A percentile compares a stretch with the other conserved stretches of the same genome.
phyloP scores from a whole-genome alignment of 2,329 filamentous ascomycete species.

The Cadophora sp. region DNA sequence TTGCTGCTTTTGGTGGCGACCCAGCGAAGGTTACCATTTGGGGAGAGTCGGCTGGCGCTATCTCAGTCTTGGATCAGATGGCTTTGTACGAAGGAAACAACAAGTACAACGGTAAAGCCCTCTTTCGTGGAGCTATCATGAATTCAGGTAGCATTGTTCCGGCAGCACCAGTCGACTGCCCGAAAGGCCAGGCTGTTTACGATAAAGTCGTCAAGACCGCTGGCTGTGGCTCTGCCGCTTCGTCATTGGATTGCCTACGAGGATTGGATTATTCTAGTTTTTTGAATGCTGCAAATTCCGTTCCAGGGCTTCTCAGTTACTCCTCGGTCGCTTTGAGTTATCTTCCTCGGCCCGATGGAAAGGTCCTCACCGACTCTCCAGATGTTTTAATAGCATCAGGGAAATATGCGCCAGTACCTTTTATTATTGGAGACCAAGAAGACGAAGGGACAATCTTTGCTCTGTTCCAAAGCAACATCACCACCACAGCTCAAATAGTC shows the following conservation, averaged over 20 bases:
- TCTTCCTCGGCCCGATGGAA: conserved; percentile 75
- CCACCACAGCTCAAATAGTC: conserved; percentile 62
- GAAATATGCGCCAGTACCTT: conserved; percentile 64
- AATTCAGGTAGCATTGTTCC: conserved; percentile 70
- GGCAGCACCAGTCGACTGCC: conserved; percentile 66
- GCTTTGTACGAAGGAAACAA: conserved; percentile 74
- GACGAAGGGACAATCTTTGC: conserved; percentile 81
- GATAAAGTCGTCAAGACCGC: conserved; percentile 63
- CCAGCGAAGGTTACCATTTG: conserved; percentile 80
- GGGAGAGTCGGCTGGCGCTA: conserved; percentile 72
- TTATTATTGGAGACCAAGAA: conserved; percentile 77
- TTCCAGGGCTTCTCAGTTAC: conserved; percentile 72
- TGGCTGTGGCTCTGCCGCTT: conserved; percentile 62
- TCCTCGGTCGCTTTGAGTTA: conserved; percentile 75
- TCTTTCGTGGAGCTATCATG: conserved; percentile 83
- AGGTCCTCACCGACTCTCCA: conserved; percentile 65
- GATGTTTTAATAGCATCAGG: conserved; percentile 62
- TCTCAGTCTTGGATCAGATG: conserved; percentile 80
- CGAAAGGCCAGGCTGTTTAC: conserved; percentile 70
- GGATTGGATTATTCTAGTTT: conserved; percentile 62
- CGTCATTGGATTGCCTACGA: conserved; percentile 72
- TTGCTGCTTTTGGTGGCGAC: conserved; percentile 78
- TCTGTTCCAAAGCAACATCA: conserved; percentile 71
- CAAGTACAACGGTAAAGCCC: conserved; percentile 73
- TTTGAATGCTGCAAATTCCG: conserved; percentile 70